Evolutionary conservation across 2,329 filamentous ascomycete genomes (phyloP).

Genomic region (Aspergillus sp.): DNA sequence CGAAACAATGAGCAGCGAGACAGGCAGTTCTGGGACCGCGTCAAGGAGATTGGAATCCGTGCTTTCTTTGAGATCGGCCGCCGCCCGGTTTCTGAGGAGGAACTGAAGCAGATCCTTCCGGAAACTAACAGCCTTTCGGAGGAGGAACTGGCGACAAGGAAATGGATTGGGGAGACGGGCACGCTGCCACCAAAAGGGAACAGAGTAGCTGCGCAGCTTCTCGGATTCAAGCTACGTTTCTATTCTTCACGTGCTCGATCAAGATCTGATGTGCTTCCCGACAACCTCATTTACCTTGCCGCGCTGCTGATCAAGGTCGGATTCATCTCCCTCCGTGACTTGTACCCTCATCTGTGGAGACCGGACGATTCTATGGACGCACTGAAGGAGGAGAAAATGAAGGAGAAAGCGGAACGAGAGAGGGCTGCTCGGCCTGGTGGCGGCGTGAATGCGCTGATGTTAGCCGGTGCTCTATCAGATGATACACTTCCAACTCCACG

Average conservation of each 20-base stretch:
- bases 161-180: slow-evolving; percentile 79
- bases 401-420: slow-evolving; percentile 78
- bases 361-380: slow-evolving; percentile 77
- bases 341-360: slow-evolving; percentile 91
- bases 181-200: slow-evolving; percentile 85
- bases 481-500: slow-evolving; percentile 61
- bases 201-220: slow-evolving; percentile 84
- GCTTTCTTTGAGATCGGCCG: slow-evolving; percentile 90
- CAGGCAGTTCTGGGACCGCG: slow-evolving; percentile 73
- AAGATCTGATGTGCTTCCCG: slow-evolving; percentile 73
- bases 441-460: slow-evolving; percentile 77
- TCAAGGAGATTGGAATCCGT: slow-evolving; percentile 71
- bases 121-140: slow-evolving; percentile 38
- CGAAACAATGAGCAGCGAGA: slow-evolving; percentile 66
- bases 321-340: slow-evolving; percentile 86
- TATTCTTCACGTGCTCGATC: slow-evolving; percentile 81
- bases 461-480: slow-evolving; percentile 82
- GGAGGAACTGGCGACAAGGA: slow-evolving; percentile 58
- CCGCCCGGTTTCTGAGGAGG: slow-evolving; percentile 61
- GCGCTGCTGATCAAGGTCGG: slow-evolving; percentile 95
- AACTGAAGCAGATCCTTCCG: slow-evolving; percentile 50
- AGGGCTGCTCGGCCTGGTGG: slow-evolving; percentile 68
- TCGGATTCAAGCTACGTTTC: slow-evolving; percentile 96
- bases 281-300: slow-evolving; percentile 88
- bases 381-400: slow-evolving; percentile 67